Conservation (phyloP, 108 stramenopile genomes). For the Nannochloropsis gaditana region DNA sequence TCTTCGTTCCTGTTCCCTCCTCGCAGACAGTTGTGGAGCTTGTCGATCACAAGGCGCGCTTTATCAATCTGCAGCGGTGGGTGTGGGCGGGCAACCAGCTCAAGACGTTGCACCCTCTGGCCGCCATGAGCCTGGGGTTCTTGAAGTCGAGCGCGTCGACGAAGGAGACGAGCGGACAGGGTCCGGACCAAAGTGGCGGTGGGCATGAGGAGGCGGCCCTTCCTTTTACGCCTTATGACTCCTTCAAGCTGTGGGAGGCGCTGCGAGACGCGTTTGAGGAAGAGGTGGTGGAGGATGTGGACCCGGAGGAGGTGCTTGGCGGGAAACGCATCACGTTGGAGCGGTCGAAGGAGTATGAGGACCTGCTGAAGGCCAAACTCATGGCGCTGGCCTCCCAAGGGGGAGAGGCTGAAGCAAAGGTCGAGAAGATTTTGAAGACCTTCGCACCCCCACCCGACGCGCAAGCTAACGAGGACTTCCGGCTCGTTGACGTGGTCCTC, state of each 20-base stretch:
- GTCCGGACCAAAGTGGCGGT: background rate
- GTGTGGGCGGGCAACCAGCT: slow-evolving; percentile 61
- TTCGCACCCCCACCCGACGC: slow-evolving; percentile 24
- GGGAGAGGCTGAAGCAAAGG: background rate
- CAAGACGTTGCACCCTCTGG: slow-evolving; percentile 84
- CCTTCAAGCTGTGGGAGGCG: slow-evolving; percentile 84
- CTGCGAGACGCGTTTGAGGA: slow-evolving; percentile 60
- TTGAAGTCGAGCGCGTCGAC: slow-evolving; percentile 62
- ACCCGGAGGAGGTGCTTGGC: slow-evolving; percentile 87
- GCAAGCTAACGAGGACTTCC: background rate
- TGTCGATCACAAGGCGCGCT: slow-evolving; percentile 80
- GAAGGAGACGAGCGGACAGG: slow-evolving; percentile 8
- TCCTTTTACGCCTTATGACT: slow-evolving; percentile 89
- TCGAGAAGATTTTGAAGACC: background rate
- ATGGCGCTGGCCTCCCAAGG: slow-evolving; percentile 63
- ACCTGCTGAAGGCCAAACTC: slow-evolving; percentile 74
- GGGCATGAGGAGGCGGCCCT: slow-evolving; percentile 64
- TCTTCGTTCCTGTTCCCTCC: background rate
- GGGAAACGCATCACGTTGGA: slow-evolving; percentile 83
- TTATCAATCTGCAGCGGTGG: slow-evolving; percentile 97
- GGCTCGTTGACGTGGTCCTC: slow-evolving; percentile 24
- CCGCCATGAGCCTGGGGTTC: slow-evolving; percentile 83
- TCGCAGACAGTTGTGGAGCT: slow-evolving; percentile 63
- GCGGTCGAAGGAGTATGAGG: slow-evolving; percentile 93
- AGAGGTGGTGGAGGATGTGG: slow-evolving; percentile 69